A percentile compares a stretch with the other conserved stretches of the same genome.
Conservation (phyloP, 352 stramenopile species). For the Aphanomyces euteiches region DNA sequence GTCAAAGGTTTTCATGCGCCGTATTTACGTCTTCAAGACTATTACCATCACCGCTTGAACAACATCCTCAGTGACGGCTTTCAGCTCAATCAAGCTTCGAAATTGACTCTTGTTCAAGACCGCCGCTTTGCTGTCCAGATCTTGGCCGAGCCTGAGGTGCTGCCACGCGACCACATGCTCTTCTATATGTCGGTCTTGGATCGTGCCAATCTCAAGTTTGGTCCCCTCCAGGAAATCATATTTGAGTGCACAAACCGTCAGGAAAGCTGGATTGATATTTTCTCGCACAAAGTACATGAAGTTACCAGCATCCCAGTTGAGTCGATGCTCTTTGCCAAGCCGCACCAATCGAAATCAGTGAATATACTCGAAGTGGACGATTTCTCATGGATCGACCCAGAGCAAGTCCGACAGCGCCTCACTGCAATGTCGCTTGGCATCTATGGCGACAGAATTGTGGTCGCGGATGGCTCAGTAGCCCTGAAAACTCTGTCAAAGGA, state of each 20-base stretch:
- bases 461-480: slow-evolving; percentile 47
- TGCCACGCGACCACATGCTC: slow-evolving; percentile 49
- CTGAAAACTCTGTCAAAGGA: slow-evolving; percentile 45
- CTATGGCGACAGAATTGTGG: slow-evolving; percentile 50
- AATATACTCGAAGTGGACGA: slow-evolving; percentile 59
- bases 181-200: slow-evolving; percentile 68
- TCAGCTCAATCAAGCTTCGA: slow-evolving; percentile 58
- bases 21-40: slow-evolving; percentile 60
- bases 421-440: neutral
- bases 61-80: slow-evolving; percentile 58
- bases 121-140: slow-evolving; percentile 70
- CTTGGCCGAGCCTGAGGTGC: slow-evolving; percentile 46
- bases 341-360: slow-evolving; percentile 56
- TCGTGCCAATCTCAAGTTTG: slow-evolving; percentile 35
- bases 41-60: slow-evolving; percentile 61
- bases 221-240: slow-evolving; percentile 37
- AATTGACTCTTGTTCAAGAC: slow-evolving; percentile 67
- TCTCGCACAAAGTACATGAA: slow-evolving; percentile 39
- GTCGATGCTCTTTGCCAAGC: slow-evolving; percentile 55
- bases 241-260: slow-evolving; percentile 33
- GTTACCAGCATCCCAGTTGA: slow-evolving; percentile 50
- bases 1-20: slow-evolving; percentile 41
- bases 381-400: neutral
- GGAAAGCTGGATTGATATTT: slow-evolving; percentile 35
- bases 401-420: neutral